phyloP scores from a whole-genome alignment of 225 moss, liverwort and hornwort species.

The Physcomitrellopsis africana region DNA sequence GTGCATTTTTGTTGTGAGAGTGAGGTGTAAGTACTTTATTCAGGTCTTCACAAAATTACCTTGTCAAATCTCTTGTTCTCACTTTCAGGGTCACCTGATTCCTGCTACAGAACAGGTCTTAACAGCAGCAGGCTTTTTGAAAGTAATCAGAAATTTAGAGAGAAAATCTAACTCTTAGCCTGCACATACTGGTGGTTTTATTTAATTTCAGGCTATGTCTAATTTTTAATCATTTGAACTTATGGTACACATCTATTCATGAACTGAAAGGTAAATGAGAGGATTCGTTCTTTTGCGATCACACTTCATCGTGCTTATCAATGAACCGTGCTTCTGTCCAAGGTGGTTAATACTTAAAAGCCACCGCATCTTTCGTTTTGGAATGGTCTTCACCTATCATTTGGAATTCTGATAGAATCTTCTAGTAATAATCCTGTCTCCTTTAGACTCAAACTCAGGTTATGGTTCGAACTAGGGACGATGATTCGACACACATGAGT shows the following conservation, averaged over 20 bases:
- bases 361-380: neutral
- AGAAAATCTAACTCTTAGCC: constrained; percentile 21
- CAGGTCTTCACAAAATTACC: constrained; percentile 16
- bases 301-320: neutral
- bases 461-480: no score
- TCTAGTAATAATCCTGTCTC: neutral
- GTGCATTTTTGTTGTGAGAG: constrained; percentile 27
- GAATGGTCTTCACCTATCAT: neutral
- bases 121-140: constrained; percentile 14
- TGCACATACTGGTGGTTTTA: constrained; percentile 12
- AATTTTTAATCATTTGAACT: constrained; percentile 15
- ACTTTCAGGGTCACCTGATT: constrained; percentile 19
- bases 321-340: neutral
- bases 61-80: constrained; percentile 12
- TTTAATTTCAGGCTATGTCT: constrained; percentile 16
- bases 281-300: neutral
- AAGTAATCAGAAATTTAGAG: neutral
- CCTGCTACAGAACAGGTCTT: constrained; percentile 21
- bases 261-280: constrained; percentile 14
- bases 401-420: neutral
- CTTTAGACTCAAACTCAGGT: no score
- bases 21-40: constrained; percentile 26
- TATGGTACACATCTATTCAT: neutral
- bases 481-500: no score
- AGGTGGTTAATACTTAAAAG: constrained; percentile 1